Evolutionary conservation across 805 yeast genomes (phyloP).

Genomic region (Tetrapisispora pingtungensis): DNA sequence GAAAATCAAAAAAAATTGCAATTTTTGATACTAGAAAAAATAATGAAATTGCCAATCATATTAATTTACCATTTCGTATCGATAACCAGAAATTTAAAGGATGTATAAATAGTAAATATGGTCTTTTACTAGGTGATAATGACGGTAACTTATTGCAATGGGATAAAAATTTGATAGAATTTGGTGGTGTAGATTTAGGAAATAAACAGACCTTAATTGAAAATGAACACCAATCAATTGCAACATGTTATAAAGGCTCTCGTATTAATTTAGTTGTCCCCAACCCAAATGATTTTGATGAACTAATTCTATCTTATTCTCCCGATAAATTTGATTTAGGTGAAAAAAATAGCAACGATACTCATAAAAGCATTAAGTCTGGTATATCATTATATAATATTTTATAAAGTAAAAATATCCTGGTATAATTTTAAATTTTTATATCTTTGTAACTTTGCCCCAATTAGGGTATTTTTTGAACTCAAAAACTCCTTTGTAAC

Average conservation of each 20-base stretch:
- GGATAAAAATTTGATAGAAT: slow-evolving; percentile 19
- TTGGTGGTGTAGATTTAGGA: slow-evolving; percentile 17
- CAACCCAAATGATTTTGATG: slow-evolving; percentile 13
- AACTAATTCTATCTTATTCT: slow-evolving; percentile 14
- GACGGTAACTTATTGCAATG: slow-evolving; percentile 18
- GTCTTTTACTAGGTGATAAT: slow-evolving; percentile 19
- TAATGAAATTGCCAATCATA: slow-evolving; percentile 7
- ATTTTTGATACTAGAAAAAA: slow-evolving; percentile 29
- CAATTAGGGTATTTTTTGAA: slow-evolving; percentile 12
- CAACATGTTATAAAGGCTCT: not conserved
- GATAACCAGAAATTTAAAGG: slow-evolving; percentile 21
- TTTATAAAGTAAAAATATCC: slow-evolving; percentile 20
- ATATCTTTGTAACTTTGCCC: slow-evolving; percentile 18
- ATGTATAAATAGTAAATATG: slow-evolving; percentile 10
- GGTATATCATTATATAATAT: slow-evolving; percentile 4
- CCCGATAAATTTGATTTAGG: slow-evolving; percentile 14
- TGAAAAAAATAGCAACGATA: not conserved
- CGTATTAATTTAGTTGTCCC: slow-evolving; percentile 13
- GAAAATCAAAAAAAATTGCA: slow-evolving; percentile 25
- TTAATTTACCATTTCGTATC: slow-evolving; percentile 16
- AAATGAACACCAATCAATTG: not conserved
- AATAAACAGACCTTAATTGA: not conserved
- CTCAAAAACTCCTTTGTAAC: slow-evolving; percentile 10
- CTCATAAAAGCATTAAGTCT: not conserved
- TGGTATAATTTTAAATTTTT: slow-evolving; percentile 17